phyloP scores from a whole-genome alignment of 1,284 basidiomycete genomes.

The Leccinum ponderosum region DNA sequence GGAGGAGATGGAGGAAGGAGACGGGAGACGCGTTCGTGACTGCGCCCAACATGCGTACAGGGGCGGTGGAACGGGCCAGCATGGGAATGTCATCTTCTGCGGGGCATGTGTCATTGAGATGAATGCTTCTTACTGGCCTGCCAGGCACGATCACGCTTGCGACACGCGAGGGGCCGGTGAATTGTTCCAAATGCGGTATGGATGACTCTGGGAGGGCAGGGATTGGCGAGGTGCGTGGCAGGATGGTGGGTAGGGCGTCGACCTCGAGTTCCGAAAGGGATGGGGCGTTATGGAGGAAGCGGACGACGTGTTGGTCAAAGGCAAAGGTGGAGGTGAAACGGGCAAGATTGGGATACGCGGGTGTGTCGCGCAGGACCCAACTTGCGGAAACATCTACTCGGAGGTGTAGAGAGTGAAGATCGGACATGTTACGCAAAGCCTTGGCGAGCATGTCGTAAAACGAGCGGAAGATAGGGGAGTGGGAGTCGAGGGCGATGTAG shows the following conservation, averaged over 20 bases:
- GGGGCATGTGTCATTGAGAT: conserved; percentile 57
- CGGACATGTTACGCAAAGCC: conserved; percentile 59
- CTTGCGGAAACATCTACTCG: conserved; percentile 50
- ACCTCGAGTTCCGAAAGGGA: conserved; percentile 55
- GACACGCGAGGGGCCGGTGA: conserved; percentile 57
- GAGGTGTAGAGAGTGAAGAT: conserved; percentile 57
- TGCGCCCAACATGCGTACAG: conserved; percentile 45
- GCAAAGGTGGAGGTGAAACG: conserved; percentile 59
- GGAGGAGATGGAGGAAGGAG: conserved; percentile 45
- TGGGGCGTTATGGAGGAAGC: conserved; percentile 56
- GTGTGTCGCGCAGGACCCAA: conserved; percentile 50
- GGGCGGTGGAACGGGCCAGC: conserved; percentile 48
- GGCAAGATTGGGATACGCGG: conserved; percentile 46
- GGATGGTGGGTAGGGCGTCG: conserved; percentile 37
- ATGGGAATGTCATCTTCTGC: conserved; percentile 50
- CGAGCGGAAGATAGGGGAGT: conserved; percentile 39
- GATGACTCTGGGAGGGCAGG: conserved; percentile 37
- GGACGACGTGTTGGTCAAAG: conserved; percentile 53
- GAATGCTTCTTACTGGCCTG: conserved; percentile 61
- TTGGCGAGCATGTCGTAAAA: conserved; percentile 51
- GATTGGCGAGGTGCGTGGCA: conserved; percentile 16
- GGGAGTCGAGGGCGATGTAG: conserved; percentile 49
- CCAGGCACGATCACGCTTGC: conserved; percentile 58
- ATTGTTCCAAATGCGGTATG: conserved; percentile 54
- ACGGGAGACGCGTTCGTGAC: conserved; percentile 47